These are phyloP conservation scores for Pyrenophora teres DNA, from an alignment of 2,329 filamentous ascomycete species.

Conservation along the genomic window DNA sequence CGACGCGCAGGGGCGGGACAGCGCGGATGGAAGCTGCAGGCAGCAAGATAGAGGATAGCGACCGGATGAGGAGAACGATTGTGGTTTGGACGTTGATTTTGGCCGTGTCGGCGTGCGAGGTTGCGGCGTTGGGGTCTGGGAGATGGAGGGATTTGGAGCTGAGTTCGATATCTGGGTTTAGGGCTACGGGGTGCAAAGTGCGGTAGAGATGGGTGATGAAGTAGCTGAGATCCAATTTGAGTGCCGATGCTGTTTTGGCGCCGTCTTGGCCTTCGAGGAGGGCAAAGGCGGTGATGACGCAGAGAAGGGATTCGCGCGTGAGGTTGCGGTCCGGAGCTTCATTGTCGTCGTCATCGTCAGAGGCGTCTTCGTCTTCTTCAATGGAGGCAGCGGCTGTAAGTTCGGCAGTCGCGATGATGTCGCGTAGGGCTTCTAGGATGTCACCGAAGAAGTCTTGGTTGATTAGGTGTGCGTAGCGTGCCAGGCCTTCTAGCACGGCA, in stretches of 20 bases:
- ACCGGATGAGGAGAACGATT: constrained; percentile 87
- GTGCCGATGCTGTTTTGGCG: constrained; percentile 76
- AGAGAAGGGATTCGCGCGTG: constrained; percentile 86
- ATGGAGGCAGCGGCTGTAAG: constrained; percentile 54
- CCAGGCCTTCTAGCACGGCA: constrained; percentile 91
- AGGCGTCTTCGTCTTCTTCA: constrained; percentile 51
- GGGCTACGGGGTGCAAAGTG: constrained; percentile 75
- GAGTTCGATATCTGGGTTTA: constrained; percentile 85
- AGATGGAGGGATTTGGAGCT: constrained; percentile 74
- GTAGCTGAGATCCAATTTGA: constrained; percentile 91
- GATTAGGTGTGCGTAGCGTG: constrained; percentile 93
- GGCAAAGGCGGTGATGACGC: constrained; percentile 95
- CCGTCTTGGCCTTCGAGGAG: constrained; percentile 93
- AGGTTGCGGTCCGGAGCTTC: constrained; percentile 63
- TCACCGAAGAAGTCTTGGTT: constrained; percentile 99
- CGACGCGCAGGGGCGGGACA: constrained; percentile 81
- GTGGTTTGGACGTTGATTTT: constrained; percentile 96
- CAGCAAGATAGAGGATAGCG: constrained; percentile 79
- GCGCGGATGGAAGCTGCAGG: constrained; percentile 74
- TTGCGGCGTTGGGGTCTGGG: constrained; percentile 63
- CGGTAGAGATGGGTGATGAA: constrained; percentile 95
- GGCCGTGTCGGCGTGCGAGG: constrained; percentile 56
- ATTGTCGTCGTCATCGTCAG: constrained; percentile 58
- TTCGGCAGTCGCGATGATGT: constrained; percentile 77
- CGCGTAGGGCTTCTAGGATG: constrained; percentile 89